Base-by-base conservation (phyloP, 163 green algal genomes). In the Prototheca cutis region DNA sequence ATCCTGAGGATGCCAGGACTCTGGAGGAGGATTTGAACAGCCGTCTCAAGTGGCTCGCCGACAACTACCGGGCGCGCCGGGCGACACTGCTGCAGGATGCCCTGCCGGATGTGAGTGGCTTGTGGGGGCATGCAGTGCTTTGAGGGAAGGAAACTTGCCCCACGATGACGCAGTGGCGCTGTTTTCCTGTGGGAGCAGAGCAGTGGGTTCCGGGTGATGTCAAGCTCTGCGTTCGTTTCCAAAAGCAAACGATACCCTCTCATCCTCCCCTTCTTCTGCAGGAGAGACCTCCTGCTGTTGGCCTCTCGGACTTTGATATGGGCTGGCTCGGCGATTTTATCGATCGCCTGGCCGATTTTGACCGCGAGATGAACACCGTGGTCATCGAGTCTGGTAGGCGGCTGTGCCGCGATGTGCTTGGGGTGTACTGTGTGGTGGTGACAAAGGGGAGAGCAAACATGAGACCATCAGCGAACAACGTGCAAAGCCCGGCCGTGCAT, bases 261-360 rank as follows among this genome's bases (percentile, higher is more conserved):
- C 13, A 8, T 13, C 36, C 36, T 45, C 36, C 36, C 36, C 13
- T 13, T 21, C n/a, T n/a, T n/a, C n/a, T n/a, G n/a, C n/a, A n/a
- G n/a, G n/a, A n/a, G n/a, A n/a, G n/a, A n/a, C n/a, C n/a, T n/a
- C n/a, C n/a, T 45, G 36, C 36, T 8, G 19, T n/a, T 15, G 59
- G 62, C 52, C 34, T 45, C 19, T 29, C 36, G 28, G 66, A 70
- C n/a, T 82, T 70, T 65, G 75, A 82, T 54, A 59, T 61, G 36
- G 65, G 48, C 18, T 79, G 68, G 53, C 49, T 85, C 53, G 49
- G 40, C 17, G 62, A 63, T 17, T 85, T 88, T 40, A 57, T 87
- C 21, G 70, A 81, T 32, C 45, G 70, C 18, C 65, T 90, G 48
- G 81, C 76, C 1, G 73, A 82, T 33, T 92, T 92, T 77, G 84